Evolutionary conservation across 768 basidiomycete genomes (phyloP).

Genomic region (Boletus insuetus): DNA sequence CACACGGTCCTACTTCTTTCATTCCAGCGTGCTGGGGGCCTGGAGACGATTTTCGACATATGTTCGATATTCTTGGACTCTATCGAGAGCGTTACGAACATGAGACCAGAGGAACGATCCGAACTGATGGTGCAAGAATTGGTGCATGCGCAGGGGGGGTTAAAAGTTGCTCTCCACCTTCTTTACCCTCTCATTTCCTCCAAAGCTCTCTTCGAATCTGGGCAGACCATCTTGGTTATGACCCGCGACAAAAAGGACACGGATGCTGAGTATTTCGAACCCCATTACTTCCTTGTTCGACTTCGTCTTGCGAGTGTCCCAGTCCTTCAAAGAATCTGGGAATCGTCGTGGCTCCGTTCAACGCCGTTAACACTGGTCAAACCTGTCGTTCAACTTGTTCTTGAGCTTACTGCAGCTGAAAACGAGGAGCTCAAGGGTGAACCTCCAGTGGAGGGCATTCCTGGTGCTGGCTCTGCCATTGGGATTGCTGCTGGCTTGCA

Average conservation of each 20-base stretch:
- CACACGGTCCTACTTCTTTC: slow-evolving; percentile 81
- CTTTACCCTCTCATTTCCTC: slow-evolving; percentile 74
- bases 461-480: slow-evolving; percentile 30
- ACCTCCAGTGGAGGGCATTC: slow-evolving; percentile 34
- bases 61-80: slow-evolving; percentile 52
- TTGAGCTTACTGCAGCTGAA: slow-evolving; percentile 81
- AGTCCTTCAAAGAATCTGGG: slow-evolving; percentile 70
- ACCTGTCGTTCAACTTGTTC: slow-evolving; percentile 69
- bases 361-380: slow-evolving; percentile 75
- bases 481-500: slow-evolving; percentile 33
- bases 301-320: slow-evolving; percentile 72
- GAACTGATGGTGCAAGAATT: slow-evolving; percentile 60
- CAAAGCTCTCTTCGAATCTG: slow-evolving; percentile 79
- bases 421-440: slow-evolving; percentile 67
- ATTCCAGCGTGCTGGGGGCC: slow-evolving; percentile 69
- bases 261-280: slow-evolving; percentile 78
- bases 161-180: slow-evolving; percentile 79
- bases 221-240: slow-evolving; percentile 70
- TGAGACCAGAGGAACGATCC: slow-evolving; percentile 55
- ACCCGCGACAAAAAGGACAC: slow-evolving; percentile 78
- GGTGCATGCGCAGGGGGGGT: slow-evolving; percentile 71
- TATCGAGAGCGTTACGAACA: slow-evolving; percentile 52
- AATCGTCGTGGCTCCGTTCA: slow-evolving; percentile 74
- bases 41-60: slow-evolving; percentile 62
- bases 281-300: slow-evolving; percentile 82